Evolutionary conservation across 2,329 filamentous ascomycete genomes (phyloP), one percentile per base, ranked within the genome.

Genomic region (Calonectria ilicicola): DNA sequence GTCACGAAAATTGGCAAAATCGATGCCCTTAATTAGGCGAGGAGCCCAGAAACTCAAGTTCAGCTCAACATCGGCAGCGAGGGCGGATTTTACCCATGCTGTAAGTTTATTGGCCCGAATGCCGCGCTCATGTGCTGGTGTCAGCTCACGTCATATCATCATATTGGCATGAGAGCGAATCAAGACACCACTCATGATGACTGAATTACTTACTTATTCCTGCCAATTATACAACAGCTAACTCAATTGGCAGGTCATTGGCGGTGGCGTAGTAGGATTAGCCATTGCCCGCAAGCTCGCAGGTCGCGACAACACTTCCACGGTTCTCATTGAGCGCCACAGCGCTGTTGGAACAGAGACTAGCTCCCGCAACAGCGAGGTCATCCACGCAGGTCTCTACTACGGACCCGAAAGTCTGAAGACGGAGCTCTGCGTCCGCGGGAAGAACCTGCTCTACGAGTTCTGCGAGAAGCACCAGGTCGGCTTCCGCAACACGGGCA

Each of bases 321-420:
- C 94, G 0, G 88, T 98, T 15, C 87, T 98, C 67, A 91, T 98
- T 2, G 96, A 98, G 84, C 91, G 94, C 29, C 94, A 98, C 86
- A 84, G 87, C 26, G 88, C 89, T 64, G 88, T 94, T 29, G 96
- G 96, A 63, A 96, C 92, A 32, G 96, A 98, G 86, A 98, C 95
- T 0, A 96, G 93, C 74, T 94, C 93, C 76, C 92, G 96, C 77
- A 98, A 98, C 86, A 96, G 94, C 81, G 96, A 98, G 89, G 96
- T 98, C 68, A 97, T 99, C 78, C 97, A 99, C 83, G 97, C 95
- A 1, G 97, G 97, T 17, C 89, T 98, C 75, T 98, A 98, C 89
- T 98, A 98, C 84, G 94, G 94, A 19, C 82, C 88, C 7, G 84
- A 86, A 47, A 93, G 92, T 1, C 90, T 98, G 66, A 99, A 99